A percentile compares a stretch with the other conserved stretches of the same genome.
Evolutionary conservation across 169 alveolate species (phyloP).

Genomic region (Plasmodium coatneyi): DNA sequence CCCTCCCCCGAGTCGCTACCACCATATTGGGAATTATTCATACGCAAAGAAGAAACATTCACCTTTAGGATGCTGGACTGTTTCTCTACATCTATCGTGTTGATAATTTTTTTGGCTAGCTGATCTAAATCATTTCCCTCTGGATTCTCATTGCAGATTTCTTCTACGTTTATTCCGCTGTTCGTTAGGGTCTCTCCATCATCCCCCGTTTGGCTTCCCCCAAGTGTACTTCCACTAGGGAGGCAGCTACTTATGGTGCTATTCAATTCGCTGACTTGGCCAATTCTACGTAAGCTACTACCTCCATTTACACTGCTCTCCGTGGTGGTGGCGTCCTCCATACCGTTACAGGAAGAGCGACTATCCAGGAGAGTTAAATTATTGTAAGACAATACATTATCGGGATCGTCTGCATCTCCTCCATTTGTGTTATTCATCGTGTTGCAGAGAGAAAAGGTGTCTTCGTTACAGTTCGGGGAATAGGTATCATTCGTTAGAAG

Average conservation of each 20-base stretch:
- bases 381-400: neutral
- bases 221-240: neutral
- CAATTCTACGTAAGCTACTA: neutral
- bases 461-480: neutral
- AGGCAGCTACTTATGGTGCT: neutral
- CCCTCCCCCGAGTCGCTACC: neutral
- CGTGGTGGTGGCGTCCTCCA: neutral
- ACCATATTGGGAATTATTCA: neutral
- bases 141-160: conserved; percentile 80
- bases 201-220: conserved; percentile 3
- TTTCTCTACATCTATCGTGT: conserved; percentile 76
- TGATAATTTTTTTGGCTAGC: conserved; percentile 79
- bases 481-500: neutral
- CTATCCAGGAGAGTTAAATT: neutral
- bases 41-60: neutral
- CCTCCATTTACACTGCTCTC: neutral
- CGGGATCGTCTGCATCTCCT: neutral
- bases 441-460: neutral
- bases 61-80: conserved; percentile 16
- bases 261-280: neutral
- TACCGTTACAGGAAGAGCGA: neutral
- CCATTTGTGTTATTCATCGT: neutral
- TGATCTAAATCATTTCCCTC: conserved; percentile 78
- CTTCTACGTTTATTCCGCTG: conserved; percentile 75
- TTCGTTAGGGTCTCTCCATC: conserved; percentile 35